Conservation (phyloP, 345 rosid species). For the Sonneratia caseolaris region DNA sequence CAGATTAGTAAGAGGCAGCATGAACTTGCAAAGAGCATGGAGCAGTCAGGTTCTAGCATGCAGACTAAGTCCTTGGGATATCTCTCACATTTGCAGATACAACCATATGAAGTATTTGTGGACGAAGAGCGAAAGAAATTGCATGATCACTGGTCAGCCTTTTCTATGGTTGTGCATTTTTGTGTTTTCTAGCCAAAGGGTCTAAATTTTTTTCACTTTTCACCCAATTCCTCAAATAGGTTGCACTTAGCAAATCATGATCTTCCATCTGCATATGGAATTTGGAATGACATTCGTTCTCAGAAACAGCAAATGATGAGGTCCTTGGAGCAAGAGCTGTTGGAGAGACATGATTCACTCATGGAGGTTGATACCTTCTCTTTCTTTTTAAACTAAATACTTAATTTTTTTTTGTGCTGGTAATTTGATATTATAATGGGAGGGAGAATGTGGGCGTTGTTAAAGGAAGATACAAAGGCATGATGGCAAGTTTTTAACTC, state of each 20-base stretch:
- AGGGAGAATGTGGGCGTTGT: no score
- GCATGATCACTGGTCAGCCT: constrained; percentile 73
- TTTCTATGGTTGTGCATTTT: neutral
- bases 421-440: no score
- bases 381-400: no score
- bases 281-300: constrained; percentile 48
- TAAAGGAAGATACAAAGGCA: no score
- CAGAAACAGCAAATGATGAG: constrained; percentile 35
- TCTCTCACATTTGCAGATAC: constrained; percentile 53
- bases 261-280: constrained; percentile 62
- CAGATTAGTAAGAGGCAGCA: constrained; percentile 97
- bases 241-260: constrained; percentile 48
- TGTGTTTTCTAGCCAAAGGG: neutral
- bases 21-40: constrained; percentile 75
- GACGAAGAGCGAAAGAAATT: constrained; percentile 79
- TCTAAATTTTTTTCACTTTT: neutral
- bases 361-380: constrained; percentile 36
- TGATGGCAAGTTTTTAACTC: no score
- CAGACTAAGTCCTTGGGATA: constrained; percentile 69
- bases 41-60: constrained; percentile 73
- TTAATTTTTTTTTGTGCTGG: no score
- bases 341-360: constrained; percentile 25
- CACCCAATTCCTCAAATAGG: constrained; percentile 34
- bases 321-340: constrained; percentile 57
- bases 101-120: constrained; percentile 78